phyloP scores from a whole-genome alignment of 2,329 filamentous ascomycete genomes.

The Ceratocystiopsis brevicomis region DNA sequence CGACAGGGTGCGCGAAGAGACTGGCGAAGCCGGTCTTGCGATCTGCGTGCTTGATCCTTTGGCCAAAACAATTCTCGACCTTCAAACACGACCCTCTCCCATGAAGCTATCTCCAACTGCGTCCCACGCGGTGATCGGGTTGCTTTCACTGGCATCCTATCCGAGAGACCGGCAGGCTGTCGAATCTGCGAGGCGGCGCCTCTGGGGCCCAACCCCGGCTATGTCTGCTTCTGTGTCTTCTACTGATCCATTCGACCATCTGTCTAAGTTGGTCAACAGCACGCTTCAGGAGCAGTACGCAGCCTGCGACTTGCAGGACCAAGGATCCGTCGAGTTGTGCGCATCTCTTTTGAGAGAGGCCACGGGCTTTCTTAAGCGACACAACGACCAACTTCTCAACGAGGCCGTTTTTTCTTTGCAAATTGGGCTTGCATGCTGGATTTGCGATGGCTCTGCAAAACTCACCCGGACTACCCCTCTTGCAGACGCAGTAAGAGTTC shows the following conservation, averaged over 20 bases:
- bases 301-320: conserved; percentile 17
- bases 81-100: conserved; percentile 17
- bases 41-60: conserved; percentile 53
- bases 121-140: conserved; percentile 20
- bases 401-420: conserved; percentile 43
- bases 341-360: conserved; percentile 33
- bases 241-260: conserved; percentile 42
- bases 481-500: conserved; percentile 25
- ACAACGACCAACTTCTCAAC: conserved; percentile 29
- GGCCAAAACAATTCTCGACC: conserved; percentile 32
- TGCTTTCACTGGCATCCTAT: conserved; percentile 30
- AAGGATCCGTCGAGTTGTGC: conserved; percentile 7
- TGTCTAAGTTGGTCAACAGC: conserved; percentile 41
- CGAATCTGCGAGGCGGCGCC: conserved; percentile 42
- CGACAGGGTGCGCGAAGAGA: conserved; percentile 37
- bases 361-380: conserved; percentile 30
- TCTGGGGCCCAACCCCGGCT: conserved; percentile 47
- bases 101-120: conserved; percentile 11
- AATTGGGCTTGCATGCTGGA: conserved; percentile 40
- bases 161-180: conserved; percentile 43
- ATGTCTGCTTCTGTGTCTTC: conserved; percentile 21
- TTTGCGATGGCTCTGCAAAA: conserved; percentile 34
- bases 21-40: conserved; percentile 47
- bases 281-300: conserved; percentile 34
- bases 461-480: conserved; percentile 22